Evolutionary conservation across 306 rosid genomes (phyloP), one percentile per base, ranked within the genome.

Genomic region (Dalbergia oliveri): DNA sequence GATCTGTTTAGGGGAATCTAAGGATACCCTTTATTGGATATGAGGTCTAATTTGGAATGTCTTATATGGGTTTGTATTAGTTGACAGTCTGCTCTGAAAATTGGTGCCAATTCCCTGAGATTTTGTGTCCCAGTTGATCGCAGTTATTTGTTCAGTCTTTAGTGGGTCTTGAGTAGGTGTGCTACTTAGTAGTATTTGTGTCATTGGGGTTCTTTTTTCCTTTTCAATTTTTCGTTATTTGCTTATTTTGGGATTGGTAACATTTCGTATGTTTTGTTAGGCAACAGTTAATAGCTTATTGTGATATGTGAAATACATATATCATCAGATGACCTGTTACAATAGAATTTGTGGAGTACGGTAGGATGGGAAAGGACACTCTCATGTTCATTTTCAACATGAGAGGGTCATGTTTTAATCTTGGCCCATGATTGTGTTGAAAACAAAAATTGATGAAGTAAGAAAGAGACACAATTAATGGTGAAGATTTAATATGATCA

Each of bases 261-360:
- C 31, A 50, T 47, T 62, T 69, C 35, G 23, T 58, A 35, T 71
- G 37, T 41, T 57, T 45, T 80, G 63, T 15, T 43, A 62, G 14
- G 50, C 33, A 3, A 26, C 31, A 23, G 13, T 50, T 82, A 39
- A 5, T 76, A n/a, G 31, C 65, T 65, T 37, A 21, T 57, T 49
- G 56, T 66, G 53, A 79, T 19, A 31, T 49, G 56, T 66, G 53
- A 79, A 34, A 31, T 64, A 8, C 31, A 8, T 35, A 68, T 75
- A 63, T 53, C 14, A 37, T 41, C 71, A 37, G 67, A 45, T 65
- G 41, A 16, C 49, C 47, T 54, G 34, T 54, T 69, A 31, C 23
- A n/a, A 72, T 58, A 23, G 50, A 49, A 66, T 47, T 69, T 69
- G 31, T 26, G 1, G 31, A 26, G 31, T 26, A 26, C 31, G 3